phyloP scores from a whole-genome alignment of 768 basidiomycete genomes.

The Tylopilus subfusipes region DNA sequence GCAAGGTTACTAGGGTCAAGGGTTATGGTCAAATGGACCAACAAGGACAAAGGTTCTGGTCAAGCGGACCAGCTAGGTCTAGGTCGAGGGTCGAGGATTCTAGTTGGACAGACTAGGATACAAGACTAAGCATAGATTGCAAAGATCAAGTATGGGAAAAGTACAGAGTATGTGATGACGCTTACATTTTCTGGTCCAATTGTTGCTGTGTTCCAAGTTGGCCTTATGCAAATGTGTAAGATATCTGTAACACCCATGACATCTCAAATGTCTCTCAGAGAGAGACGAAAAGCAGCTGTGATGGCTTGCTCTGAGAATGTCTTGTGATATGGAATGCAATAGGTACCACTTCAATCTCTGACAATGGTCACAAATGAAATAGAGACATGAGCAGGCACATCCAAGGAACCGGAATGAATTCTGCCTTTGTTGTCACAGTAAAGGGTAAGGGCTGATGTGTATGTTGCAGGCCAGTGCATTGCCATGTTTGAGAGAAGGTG shows the following conservation, averaged over 20 bases:
- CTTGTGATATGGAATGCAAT: slow-evolving; percentile 1
- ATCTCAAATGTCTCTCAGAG: background rate
- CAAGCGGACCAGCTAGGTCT: too few relatives aligned
- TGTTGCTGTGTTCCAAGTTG: background rate
- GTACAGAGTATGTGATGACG: too few relatives aligned
- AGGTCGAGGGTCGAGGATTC: too few relatives aligned
- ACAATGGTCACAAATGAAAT: slow-evolving; percentile 4
- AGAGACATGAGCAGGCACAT: background rate
- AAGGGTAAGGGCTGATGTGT: background rate
- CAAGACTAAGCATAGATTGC: too few relatives aligned
- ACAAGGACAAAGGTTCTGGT: too few relatives aligned
- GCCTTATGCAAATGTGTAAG: background rate
- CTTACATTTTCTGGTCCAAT: background rate
- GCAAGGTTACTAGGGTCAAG: too few relatives aligned
- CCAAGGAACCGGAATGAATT: background rate
- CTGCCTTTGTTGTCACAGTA: background rate
- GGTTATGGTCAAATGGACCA: too few relatives aligned
- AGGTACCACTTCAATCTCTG: background rate
- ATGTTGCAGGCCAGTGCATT: background rate
- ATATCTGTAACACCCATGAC: background rate
- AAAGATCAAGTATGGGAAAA: too few relatives aligned
- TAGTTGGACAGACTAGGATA: too few relatives aligned
- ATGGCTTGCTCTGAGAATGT: background rate
- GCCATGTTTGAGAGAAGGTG: background rate
- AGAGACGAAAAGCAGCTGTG: background rate